Evolutionary conservation across 805 yeast genomes (phyloP).

Genomic region (Nakazawaea ishiwadae): DNA sequence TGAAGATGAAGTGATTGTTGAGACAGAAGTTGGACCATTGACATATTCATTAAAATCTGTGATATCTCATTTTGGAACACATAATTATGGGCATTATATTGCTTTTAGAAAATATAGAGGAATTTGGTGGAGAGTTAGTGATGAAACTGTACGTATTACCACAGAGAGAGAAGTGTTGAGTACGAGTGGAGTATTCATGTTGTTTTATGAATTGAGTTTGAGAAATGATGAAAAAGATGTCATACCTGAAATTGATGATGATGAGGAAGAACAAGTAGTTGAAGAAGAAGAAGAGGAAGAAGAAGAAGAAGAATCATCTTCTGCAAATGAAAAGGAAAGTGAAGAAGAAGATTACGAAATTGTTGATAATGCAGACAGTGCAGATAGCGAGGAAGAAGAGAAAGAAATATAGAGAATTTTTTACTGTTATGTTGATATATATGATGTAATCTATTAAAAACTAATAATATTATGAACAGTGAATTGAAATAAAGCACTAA

Average conservation of each 20-base stretch:
- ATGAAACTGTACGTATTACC: constrained; percentile 79
- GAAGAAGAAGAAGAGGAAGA: neutral
- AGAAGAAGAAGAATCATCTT: neutral
- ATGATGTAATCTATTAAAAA: no score
- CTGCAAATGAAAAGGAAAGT: no score
- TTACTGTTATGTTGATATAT: no score
- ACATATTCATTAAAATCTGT: constrained; percentile 77
- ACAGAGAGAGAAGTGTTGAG: constrained; percentile 74
- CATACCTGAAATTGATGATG: constrained; percentile 37
- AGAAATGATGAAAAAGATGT: constrained; percentile 45
- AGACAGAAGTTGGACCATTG: constrained; percentile 34
- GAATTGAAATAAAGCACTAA: no score
- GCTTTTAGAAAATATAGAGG: constrained; percentile 80
- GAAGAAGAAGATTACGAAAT: neutral
- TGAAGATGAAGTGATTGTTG: constrained; percentile 11
- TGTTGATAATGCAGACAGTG: neutral
- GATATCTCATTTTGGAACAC: constrained; percentile 91
- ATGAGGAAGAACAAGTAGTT: neutral
- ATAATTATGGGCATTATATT: constrained; percentile 95
- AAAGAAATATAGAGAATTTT: no score
- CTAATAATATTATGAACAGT: no score
- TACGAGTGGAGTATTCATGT: constrained; percentile 88
- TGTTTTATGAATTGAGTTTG: constrained; percentile 66
- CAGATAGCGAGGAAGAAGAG: no score
- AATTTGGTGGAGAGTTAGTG: constrained; percentile 94